Evolutionary conservation across 2,329 filamentous ascomycete species (phyloP).

Genomic region (Monosporascus sp.): DNA sequence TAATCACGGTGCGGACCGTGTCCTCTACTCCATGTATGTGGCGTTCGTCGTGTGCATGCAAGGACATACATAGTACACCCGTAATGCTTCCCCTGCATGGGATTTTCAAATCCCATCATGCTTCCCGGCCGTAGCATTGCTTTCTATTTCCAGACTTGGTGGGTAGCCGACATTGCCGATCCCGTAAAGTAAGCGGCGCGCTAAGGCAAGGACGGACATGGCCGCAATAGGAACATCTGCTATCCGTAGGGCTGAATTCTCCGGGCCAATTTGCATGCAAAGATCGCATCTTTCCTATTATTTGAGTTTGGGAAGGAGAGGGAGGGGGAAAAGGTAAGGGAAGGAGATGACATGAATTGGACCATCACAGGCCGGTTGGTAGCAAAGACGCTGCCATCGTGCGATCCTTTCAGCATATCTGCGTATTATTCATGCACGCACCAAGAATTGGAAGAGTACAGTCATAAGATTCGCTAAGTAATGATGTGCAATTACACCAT

Average conservation of each 20-base stretch:
- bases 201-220: conserved; percentile 10
- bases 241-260: conserved; percentile 6
- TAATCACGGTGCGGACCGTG: neutral
- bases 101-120: neutral
- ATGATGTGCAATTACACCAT: neutral
- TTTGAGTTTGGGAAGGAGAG: too few species aligned
- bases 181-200: conserved; percentile 7
- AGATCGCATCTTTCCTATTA: neutral
- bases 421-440: too few species aligned
- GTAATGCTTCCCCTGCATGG: neutral
- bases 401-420: too few species aligned
- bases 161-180: conserved; percentile 5
- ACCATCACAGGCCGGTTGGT: too few species aligned
- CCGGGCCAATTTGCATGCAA: neutral
- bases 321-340: too few species aligned
- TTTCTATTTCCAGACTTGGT: neutral
- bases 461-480: neutral
- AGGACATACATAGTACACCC: too few species aligned
- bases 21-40: conserved; percentile 1
- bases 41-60: too few species aligned
- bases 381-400: too few species aligned
- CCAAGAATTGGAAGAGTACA: neutral
- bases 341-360: too few species aligned
- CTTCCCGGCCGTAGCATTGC: neutral
- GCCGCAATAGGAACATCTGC: neutral